Conservation (phyloP, 2,329 filamentous ascomycete genomes). For the Alternaria atra region DNA sequence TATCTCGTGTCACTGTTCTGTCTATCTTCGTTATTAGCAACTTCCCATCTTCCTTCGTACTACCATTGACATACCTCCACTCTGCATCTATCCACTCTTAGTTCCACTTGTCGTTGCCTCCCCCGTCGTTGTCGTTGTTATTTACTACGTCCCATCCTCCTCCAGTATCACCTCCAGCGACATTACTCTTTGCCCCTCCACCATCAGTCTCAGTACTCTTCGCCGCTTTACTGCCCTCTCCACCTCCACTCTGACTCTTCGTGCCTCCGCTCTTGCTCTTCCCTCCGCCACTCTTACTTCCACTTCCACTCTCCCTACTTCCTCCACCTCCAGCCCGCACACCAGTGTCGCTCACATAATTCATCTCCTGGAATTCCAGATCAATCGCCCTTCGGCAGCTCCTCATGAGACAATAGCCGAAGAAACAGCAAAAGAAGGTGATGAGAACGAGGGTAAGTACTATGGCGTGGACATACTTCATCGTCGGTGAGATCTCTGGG, state of each 20-base stretch:
- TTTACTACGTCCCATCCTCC: neutral
- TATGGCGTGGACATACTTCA: constrained; percentile 23
- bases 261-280: neutral
- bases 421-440: constrained; percentile 23
- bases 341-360: constrained; percentile 10
- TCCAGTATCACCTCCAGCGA: neutral
- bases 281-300: neutral
- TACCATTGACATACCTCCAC: neutral
- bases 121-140: neutral
- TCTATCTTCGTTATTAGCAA: neutral
- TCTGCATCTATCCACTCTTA: neutral
- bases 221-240: neutral
- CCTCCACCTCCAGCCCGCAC: neutral
- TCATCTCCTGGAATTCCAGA: constrained; percentile 22
- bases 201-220: neutral
- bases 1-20: neutral
- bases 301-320: neutral
- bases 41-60: neutral
- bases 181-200: neutral
- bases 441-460: constrained; percentile 25
- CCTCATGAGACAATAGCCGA: constrained; percentile 27
- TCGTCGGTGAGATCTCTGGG: neutral
- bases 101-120: neutral
- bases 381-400: constrained; percentile 25
- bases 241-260: neutral